Conservation (phyloP, 1,284 basidiomycete species). For the Butyriboletus appendiculatus region DNA sequence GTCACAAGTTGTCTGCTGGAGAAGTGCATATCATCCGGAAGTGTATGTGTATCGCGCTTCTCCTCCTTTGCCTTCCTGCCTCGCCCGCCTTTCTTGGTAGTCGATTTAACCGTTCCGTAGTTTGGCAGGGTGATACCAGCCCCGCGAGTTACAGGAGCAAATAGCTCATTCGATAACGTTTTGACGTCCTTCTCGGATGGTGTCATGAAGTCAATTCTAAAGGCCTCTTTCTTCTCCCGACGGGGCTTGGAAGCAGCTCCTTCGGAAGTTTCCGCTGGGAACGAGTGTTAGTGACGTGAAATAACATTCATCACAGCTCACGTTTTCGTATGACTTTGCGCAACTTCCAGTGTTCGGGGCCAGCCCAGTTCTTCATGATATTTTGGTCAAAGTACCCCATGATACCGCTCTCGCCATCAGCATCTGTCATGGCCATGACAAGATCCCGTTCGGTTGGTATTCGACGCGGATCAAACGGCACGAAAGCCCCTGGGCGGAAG, state of each 20-base stretch:
- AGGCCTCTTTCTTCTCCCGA: conserved; percentile 82
- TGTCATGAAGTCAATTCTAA: conserved; percentile 85
- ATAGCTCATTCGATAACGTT: conserved; percentile 77
- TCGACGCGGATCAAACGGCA: conserved; percentile 79
- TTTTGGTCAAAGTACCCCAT: conserved; percentile 95
- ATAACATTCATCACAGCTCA: conserved; percentile 39
- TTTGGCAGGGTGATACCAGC: conserved; percentile 69
- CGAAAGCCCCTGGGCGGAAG: conserved; percentile 50
- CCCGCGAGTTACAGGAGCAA: conserved; percentile 71
- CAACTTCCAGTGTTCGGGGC: conserved; percentile 98
- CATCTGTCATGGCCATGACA: conserved; percentile 82
- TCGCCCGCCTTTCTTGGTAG: conserved; percentile 44
- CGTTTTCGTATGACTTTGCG: conserved; percentile 73
- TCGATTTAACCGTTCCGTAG: conserved; percentile 38
- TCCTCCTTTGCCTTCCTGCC: conserved; percentile 53
- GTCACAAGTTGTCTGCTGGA: conserved; percentile 87
- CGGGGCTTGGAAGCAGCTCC: conserved; percentile 52
- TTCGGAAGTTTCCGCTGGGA: conserved; percentile 52
- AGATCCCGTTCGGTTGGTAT: conserved; percentile 74
- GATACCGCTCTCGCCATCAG: conserved; percentile 62
- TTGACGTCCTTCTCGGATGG: conserved; percentile 67
- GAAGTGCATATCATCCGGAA: conserved; percentile 99
- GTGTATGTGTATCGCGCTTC: conserved; percentile 75
- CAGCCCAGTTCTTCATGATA: conserved; percentile 95
- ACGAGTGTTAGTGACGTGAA: conserved; percentile 7